Evolutionary conservation across 2,329 filamentous ascomycete species (phyloP).

Genomic region (Talaromyces islandicus): DNA sequence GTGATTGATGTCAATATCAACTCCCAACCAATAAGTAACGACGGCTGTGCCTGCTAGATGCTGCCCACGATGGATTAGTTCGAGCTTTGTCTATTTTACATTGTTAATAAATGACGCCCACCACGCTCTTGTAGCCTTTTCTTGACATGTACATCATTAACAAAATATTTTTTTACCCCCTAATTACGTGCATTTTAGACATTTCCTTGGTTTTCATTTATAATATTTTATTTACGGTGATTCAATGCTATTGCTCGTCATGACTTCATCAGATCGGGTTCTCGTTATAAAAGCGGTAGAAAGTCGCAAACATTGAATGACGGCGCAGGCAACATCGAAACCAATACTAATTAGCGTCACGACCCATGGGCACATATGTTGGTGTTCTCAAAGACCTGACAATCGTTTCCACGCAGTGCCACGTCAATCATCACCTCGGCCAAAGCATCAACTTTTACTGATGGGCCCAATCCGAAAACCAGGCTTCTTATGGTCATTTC

Average conservation of each 20-base stretch:
- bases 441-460: not conserved
- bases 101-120: conserved; percentile 25
- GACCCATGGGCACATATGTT: not conserved
- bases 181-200: not conserved
- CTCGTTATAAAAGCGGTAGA: not conserved
- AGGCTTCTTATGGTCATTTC: not conserved
- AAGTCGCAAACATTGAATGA: too few species aligned
- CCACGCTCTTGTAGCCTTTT: conserved; percentile 13
- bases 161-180: not conserved
- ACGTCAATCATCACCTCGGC: not conserved
- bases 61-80: conserved; percentile 4
- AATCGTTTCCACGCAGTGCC: not conserved
- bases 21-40: conserved; percentile 61
- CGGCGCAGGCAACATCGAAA: not conserved
- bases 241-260: not conserved
- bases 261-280: not conserved
- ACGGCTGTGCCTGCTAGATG: conserved; percentile 62
- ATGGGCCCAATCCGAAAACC: not conserved
- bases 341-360: not conserved
- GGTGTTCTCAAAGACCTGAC: not conserved
- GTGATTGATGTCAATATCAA: conserved; percentile 93
- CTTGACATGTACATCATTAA: conserved; percentile 30
- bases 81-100: conserved; percentile 1
- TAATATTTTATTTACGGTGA: not conserved
- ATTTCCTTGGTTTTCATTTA: not conserved